phyloP scores from a whole-genome alignment of 306 rosid species.

The Cicer judaicum region DNA sequence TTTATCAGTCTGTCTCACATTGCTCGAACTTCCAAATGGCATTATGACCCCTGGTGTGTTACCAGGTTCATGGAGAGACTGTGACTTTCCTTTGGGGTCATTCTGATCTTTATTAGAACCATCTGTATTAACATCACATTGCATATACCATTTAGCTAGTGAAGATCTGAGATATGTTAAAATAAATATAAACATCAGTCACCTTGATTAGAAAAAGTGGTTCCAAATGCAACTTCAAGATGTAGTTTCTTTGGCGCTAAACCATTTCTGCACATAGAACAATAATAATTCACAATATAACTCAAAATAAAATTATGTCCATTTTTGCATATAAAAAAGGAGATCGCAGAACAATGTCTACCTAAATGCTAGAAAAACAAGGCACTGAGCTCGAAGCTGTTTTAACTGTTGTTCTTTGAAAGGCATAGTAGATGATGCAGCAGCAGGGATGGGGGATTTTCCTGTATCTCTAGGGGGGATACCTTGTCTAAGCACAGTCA shows the following conservation, averaged over 20 bases:
- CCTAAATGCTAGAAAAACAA: conserved; percentile 98
- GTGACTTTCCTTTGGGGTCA: conserved; percentile 77
- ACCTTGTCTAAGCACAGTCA: conserved; percentile 64
- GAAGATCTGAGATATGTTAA: conserved; percentile 17
- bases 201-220: conserved; percentile 79
- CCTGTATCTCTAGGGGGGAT: conserved; percentile 78
- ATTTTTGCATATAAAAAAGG: conserved; percentile 29
- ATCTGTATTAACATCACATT: conserved; percentile 59
- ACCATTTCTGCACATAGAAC: conserved; percentile 77
- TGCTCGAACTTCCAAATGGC: conserved; percentile 69
- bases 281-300: conserved; percentile 41
- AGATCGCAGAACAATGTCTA: conserved; percentile 42
- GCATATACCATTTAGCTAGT: conserved; percentile 40
- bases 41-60: conserved; percentile 58
- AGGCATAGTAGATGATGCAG: conserved; percentile 64
- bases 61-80: conserved; percentile 67
- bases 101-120: conserved; percentile 67
- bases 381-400: conserved; percentile 99
- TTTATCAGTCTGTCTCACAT: conserved; percentile 64
- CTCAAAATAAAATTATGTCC: conserved; percentile 30
- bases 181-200: conserved; percentile 28
- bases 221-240: conserved; percentile 97
- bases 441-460: conserved; percentile 64
- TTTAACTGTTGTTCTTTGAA: conserved; percentile 93
- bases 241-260: conserved; percentile 93